Evolutionary conservation across 371 early-diverging fungal genomes (phyloP).

Genomic region (Rhizopus sp.): DNA sequence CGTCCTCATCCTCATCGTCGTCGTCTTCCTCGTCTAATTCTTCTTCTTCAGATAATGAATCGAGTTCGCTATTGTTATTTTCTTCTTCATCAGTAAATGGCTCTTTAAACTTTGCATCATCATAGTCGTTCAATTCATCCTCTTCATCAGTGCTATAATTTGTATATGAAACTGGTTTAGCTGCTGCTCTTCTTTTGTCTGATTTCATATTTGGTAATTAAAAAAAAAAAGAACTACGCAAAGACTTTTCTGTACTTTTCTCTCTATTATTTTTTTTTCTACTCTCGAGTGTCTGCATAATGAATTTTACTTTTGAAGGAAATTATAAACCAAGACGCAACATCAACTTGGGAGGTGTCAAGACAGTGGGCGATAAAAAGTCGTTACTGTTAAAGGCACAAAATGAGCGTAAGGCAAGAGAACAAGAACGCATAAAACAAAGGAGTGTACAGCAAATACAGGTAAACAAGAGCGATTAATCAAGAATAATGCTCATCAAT

Average conservation of each 20-base stretch:
- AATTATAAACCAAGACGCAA: slow-evolving; percentile 67
- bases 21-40: slow-evolving; percentile 25
- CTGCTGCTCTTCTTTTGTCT: slow-evolving; percentile 24
- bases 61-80: slow-evolving; percentile 31
- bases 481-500: not conserved
- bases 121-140: slow-evolving; percentile 13
- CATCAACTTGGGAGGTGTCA: slow-evolving; percentile 83
- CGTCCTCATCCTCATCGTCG: slow-evolving; percentile 36
- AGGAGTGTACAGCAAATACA: slow-evolving; percentile 70
- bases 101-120: slow-evolving; percentile 21
- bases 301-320: slow-evolving; percentile 73
- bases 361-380: slow-evolving; percentile 62
- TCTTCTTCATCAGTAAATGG: slow-evolving; percentile 30
- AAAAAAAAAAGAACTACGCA: slow-evolving; percentile 7
- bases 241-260: not conserved
- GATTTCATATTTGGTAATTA: slow-evolving; percentile 16
- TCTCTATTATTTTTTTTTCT: slow-evolving; percentile 1
- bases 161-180: slow-evolving; percentile 22
- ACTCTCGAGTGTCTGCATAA: slow-evolving; percentile 4
- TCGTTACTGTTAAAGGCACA: slow-evolving; percentile 74
- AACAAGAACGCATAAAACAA: slow-evolving; percentile 63
- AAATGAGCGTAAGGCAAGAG: slow-evolving; percentile 73
- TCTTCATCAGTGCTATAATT: slow-evolving; percentile 27
- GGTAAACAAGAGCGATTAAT: slow-evolving; percentile 32
- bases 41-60: slow-evolving; percentile 37